Evolutionary conservation across 495 filamentous ascomycete genomes (phyloP).

Genomic region (Lophiotrema nucula): DNA sequence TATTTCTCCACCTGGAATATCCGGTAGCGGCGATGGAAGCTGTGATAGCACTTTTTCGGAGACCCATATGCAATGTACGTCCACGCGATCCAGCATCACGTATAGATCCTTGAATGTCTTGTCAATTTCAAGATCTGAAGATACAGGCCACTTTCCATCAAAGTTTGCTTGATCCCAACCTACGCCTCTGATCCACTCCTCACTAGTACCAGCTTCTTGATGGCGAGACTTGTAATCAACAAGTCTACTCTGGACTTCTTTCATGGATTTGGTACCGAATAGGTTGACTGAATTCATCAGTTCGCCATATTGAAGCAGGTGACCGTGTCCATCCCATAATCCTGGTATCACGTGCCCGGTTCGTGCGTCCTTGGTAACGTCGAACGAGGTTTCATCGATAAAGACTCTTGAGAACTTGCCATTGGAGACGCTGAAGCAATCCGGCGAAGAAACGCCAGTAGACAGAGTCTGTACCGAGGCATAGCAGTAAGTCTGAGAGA

Average conservation of each 20-base stretch:
- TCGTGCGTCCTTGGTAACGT: conserved; percentile 4
- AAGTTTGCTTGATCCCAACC: conserved; percentile 66
- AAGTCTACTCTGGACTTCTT: conserved; percentile 50
- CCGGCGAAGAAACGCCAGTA: conserved; percentile 2
- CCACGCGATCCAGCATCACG: conserved; percentile 66
- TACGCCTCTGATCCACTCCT: conserved; percentile 59
- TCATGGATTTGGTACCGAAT: conserved; percentile 53
- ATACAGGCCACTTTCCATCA: conserved; percentile 58
- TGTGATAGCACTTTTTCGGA: conserved; percentile 58
- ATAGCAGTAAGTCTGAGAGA: conserved; percentile 23
- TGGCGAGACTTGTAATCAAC: conserved; percentile 46
- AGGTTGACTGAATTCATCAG: conserved; percentile 60
- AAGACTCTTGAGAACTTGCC: conserved; percentile 23
- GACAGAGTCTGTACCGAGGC: conserved; percentile 14
- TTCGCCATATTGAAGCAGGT: conserved; percentile 62
- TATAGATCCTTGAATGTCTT: conserved; percentile 51
- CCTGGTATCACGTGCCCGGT: conserved; percentile 56
- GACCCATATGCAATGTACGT: conserved; percentile 65
- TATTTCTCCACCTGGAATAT: conserved; percentile 59
- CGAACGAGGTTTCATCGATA: conserved; percentile 6
- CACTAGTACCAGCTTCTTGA: conserved; percentile 44
- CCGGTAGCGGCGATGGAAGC: conserved; percentile 50
- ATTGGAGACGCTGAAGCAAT: conserved; percentile 21
- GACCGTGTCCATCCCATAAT: conserved; percentile 65
- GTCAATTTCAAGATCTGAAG: conserved; percentile 55